Evolutionary conservation across 768 basidiomycete genomes (phyloP).

Genomic region (Amanita jacksonii): DNA sequence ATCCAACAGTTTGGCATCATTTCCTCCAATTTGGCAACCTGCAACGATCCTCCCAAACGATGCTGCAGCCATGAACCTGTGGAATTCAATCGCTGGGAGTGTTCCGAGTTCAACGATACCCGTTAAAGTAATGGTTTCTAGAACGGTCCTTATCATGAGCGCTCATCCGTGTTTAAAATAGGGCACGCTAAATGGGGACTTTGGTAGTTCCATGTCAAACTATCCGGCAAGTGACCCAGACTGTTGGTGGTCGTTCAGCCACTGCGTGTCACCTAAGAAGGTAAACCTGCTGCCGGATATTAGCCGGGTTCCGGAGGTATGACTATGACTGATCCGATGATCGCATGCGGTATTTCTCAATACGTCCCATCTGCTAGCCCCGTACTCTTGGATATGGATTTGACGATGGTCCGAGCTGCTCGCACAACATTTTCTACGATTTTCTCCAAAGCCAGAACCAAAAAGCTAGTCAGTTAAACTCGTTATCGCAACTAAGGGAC

Average conservation of each 20-base stretch:
- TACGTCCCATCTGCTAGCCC: slow-evolving; percentile 38
- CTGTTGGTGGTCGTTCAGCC: slow-evolving; percentile 40
- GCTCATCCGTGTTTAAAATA: slow-evolving; percentile 4
- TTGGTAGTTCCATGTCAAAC: slow-evolving; percentile 17
- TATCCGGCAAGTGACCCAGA: slow-evolving; percentile 36
- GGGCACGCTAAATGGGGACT: slow-evolving; percentile 19
- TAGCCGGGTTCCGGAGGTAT: slow-evolving; percentile 38
- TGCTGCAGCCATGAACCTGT: slow-evolving; percentile 31
- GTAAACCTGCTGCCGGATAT: slow-evolving; percentile 35
- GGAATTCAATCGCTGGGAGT: slow-evolving; percentile 28
- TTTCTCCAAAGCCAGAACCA: slow-evolving; percentile 42
- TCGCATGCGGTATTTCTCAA: not conserved
- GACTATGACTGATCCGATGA: not conserved
- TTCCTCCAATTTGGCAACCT: slow-evolving; percentile 36
- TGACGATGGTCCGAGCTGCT: slow-evolving; percentile 59
- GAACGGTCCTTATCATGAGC: not conserved
- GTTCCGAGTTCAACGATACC: slow-evolving; percentile 36
- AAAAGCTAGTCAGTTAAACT: slow-evolving; percentile 41
- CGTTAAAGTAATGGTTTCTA: slow-evolving; percentile 25
- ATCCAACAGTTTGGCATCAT: slow-evolving; percentile 20
- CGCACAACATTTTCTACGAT: slow-evolving; percentile 54
- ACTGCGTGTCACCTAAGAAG: slow-evolving; percentile 40
- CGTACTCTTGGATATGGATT: slow-evolving; percentile 49
- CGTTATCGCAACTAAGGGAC: not conserved
- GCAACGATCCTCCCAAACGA: slow-evolving; percentile 36